phyloP scores from a whole-genome alignment of 495 filamentous ascomycete genomes.

The Pseudevernia furfuracea region DNA sequence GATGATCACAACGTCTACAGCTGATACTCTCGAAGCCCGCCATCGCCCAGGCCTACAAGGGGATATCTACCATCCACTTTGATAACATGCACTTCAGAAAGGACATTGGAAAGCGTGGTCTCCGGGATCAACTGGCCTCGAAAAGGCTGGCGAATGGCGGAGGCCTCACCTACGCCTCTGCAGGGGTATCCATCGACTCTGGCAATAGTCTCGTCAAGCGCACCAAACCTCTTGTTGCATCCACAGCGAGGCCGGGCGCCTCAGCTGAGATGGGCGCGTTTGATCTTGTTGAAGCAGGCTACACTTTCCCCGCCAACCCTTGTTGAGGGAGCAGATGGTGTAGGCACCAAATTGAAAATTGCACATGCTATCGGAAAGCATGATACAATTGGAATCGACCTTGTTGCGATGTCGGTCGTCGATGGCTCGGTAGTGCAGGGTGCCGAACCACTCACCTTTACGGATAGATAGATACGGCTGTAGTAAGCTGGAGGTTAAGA shows the following conservation, averaged over 20 bases:
- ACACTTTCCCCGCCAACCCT: constrained; percentile 57
- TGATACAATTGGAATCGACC: constrained; percentile 86
- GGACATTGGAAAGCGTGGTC: constrained; percentile 76
- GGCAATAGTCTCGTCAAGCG: constrained; percentile 84
- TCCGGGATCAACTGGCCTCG: constrained; percentile 30
- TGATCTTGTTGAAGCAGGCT: constrained; percentile 70
- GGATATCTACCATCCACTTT: constrained; percentile 72
- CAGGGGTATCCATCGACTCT: constrained; percentile 86
- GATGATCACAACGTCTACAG: constrained; percentile 78
- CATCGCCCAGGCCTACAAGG: constrained; percentile 73
- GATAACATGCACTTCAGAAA: constrained; percentile 86
- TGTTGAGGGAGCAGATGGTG: constrained; percentile 87
- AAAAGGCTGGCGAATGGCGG: constrained; percentile 27
- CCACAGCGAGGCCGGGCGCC: constrained; percentile 74
- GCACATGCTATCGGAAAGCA: constrained; percentile 83
- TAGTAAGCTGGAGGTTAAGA: constrained; percentile 66
- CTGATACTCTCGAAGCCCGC: constrained; percentile 67
- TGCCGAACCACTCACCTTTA: constrained; percentile 87
- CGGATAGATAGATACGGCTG: constrained; percentile 95
- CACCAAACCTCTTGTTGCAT: constrained; percentile 76
- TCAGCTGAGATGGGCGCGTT: constrained; percentile 85
- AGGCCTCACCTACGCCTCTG: constrained; percentile 64
- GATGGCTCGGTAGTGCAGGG: constrained; percentile 96
- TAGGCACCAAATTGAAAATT: constrained; percentile 94
- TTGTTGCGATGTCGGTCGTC: constrained; percentile 98